Evolutionary conservation across 148 eudicot species (phyloP), one percentile per base, ranked within the genome.

Genomic region (Silene uniflora): DNA sequence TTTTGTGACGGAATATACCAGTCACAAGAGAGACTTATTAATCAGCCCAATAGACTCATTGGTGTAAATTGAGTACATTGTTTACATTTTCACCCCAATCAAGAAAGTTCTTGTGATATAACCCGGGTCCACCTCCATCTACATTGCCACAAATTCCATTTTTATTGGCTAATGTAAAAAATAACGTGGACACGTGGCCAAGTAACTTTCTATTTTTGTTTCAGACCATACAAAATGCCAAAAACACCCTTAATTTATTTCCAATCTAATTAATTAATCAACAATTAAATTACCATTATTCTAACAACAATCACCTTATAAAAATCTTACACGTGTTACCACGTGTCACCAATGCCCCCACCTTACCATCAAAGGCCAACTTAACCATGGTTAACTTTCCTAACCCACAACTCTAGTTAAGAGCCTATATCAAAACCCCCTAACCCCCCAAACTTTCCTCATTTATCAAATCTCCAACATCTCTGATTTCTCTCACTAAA

Each of bases 171-270:
- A 21, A 4, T 1, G 2, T 6, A 44, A 23, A 69, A 42, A 58
- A 47, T 52, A 69, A 60, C 76, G 61, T 18, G 76, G 68, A 80
- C 83, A 80, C 83, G 76, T 80, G 79, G 79, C 69, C 39, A n/a
- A 54, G 72, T 76, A 62, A 71, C 44, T 76, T 54, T 62, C 72
- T 66, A 19, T 54, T 70, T 72, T 24, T 27, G 62, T 42, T 25
- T 21, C n/a, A 12, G 29, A 35, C 21, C 35, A 39, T 18, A 16
- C 63, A 72, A 52, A 52, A 44, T 19, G 16, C 73, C 73, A 78
- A 73, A 66, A 66, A 65, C 47, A 73, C 52, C 73, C 77, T 73
- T 79, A 52, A 24, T 59, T 67, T 79, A 44, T 7, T 46, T 29
- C 17, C 56, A 62, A 77, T 22, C 14, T 44, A 7, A 10, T 2